A percentile compares a stretch with the other conserved stretches of the same genome.
Evolutionary conservation across 176 grass and related monocot genomes (phyloP).

Genomic region (Thinopyrum elongatum): DNA sequence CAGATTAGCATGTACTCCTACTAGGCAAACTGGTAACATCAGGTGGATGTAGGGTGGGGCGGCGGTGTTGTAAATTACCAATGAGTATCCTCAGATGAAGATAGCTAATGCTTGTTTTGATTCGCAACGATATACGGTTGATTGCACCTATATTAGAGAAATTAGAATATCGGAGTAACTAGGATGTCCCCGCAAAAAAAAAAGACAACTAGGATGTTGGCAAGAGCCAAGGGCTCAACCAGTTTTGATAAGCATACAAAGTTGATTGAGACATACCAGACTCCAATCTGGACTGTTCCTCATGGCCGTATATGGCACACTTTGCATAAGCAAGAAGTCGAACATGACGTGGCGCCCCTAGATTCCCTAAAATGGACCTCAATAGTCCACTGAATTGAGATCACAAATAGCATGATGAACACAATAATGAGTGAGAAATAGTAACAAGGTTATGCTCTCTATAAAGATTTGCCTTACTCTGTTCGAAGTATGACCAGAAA

Average conservation of each 20-base stretch:
- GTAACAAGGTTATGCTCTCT: neutral
- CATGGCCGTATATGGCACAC: conserved; percentile 70
- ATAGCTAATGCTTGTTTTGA: conserved; percentile 60
- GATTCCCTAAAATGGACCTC: conserved; percentile 74
- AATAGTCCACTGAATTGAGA: conserved; percentile 65
- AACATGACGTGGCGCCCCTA: conserved; percentile 65
- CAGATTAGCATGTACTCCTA: neutral
- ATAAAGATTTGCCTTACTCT: conserved; percentile 51
- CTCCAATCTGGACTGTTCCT: conserved; percentile 49
- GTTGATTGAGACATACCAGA: conserved; percentile 24
- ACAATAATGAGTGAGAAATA: conserved; percentile 23
- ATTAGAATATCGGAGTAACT: neutral
- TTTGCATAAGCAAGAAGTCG: conserved; percentile 84
- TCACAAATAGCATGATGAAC: conserved; percentile 15
- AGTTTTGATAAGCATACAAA: neutral
- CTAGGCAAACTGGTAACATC: neutral
- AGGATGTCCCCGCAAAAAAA: neutral
- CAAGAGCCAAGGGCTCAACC: neutral
- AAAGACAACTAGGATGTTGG: neutral
- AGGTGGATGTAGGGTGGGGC: neutral
- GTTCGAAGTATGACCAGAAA: conserved; percentile 78
- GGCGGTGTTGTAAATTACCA: conserved; percentile 30
- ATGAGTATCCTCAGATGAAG: conserved; percentile 59
- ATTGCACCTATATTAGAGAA: conserved; percentile 41
- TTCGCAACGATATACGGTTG: conserved; percentile 16